These are phyloP conservation scores for Immersiella caudata DNA, from an alignment of 495 filamentous ascomycete genomes.

Conservation along the genomic window DNA sequence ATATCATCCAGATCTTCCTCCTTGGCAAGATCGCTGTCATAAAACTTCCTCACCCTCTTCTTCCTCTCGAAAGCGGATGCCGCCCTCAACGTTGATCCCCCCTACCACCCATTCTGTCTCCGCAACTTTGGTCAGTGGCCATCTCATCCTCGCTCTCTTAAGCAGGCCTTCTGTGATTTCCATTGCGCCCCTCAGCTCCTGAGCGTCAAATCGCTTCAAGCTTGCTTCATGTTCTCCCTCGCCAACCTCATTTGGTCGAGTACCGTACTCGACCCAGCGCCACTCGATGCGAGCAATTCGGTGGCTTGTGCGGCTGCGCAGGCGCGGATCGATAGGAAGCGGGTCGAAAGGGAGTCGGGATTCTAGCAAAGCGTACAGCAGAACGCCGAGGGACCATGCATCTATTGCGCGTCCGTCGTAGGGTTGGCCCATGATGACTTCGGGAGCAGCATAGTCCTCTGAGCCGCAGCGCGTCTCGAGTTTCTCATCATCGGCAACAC, in stretches of 20 bases:
- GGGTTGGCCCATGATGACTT: constrained; percentile 90
- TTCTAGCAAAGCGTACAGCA: constrained; percentile 93
- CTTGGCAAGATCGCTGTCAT: constrained; percentile 13
- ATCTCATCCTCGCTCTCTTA: constrained; percentile 75
- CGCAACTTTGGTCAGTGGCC: constrained; percentile 70
- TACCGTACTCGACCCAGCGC: constrained; percentile 84
- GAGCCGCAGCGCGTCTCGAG: constrained; percentile 90
- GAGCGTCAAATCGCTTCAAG: constrained; percentile 54
- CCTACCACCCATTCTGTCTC: constrained; percentile 73
- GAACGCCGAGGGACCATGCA: constrained; percentile 91
- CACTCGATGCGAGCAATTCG: constrained; percentile 94
- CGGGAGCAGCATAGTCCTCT: constrained; percentile 95
- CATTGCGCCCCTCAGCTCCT: constrained; percentile 71
- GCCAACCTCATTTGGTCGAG: constrained; percentile 62
- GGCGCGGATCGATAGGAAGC: constrained; percentile 66
- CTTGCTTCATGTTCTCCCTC: constrained; percentile 53
- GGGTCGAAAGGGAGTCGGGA: constrained; percentile 90
- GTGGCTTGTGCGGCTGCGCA: constrained; percentile 78
- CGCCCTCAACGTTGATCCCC: constrained; percentile 71
- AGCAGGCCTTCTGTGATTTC: constrained; percentile 79
- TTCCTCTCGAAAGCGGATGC: constrained; percentile 70
- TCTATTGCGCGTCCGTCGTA: constrained; percentile 94
- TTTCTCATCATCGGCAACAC: constrained; percentile 75
- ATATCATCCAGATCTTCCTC: not conserved
- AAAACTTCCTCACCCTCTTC: constrained; percentile 57